Percentiles rank a stretch among this genome's conserved stretches.
These are phyloP conservation scores for Ophiostoma novo-ulmi DNA, from an alignment of 2,329 filamentous ascomycete genomes.

Conservation along the genomic window DNA sequence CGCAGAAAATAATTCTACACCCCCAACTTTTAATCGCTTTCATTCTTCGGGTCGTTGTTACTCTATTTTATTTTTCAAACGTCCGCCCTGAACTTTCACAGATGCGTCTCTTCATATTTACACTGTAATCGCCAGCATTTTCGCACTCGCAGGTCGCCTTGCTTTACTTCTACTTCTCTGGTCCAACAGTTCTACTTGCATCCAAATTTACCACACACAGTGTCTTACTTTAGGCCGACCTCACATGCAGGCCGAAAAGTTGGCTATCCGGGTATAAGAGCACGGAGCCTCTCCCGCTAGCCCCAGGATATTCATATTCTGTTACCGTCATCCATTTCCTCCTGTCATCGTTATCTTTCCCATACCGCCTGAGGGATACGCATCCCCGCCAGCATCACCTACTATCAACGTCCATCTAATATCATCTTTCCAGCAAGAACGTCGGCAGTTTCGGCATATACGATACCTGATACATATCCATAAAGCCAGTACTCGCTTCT, in stretches of 20 bases:
- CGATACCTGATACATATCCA: background rate
- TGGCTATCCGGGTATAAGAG: background rate
- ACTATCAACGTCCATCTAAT: background rate
- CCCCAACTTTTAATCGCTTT: no score
- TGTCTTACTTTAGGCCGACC: background rate
- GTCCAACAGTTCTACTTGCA: background rate
- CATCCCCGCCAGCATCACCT: background rate
- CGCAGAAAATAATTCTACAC: background rate
- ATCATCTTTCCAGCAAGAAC: no score
- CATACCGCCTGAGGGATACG: background rate
- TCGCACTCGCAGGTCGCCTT: background rate
- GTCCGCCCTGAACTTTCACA: no score
- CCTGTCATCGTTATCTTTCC: background rate
- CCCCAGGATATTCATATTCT: background rate
- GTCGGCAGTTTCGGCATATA: background rate
- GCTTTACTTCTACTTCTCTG: background rate
- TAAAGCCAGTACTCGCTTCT: background rate
- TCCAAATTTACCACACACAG: background rate
- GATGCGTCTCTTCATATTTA: no score
- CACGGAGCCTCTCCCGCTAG: background rate
- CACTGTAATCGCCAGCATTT: no score
- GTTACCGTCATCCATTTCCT: background rate
- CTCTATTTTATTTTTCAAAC: no score
- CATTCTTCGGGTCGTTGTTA: no score
- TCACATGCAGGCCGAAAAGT: background rate